Evolutionary conservation across 176 grass and related monocot species (phyloP).

Genomic region (Stipa capillata): DNA sequence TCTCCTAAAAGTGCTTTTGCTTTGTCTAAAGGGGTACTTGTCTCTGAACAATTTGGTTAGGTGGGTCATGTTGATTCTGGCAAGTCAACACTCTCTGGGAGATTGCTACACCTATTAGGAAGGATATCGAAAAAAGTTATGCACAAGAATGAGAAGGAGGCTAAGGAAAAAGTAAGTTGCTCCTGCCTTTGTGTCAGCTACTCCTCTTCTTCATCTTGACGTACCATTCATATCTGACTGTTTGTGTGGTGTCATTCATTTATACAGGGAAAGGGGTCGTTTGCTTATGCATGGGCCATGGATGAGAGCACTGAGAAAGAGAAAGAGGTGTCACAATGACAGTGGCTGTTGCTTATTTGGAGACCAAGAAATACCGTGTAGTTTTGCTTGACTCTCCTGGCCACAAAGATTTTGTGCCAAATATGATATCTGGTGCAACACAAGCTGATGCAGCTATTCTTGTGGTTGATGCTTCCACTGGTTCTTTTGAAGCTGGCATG

Average conservation of each 20-base stretch:
- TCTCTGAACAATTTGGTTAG: conserved; percentile 42
- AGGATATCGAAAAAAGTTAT: conserved; percentile 91
- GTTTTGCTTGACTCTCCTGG: conserved; percentile 93
- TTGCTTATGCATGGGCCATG: conserved; percentile 99
- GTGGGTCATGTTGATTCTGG: conserved; percentile 99
- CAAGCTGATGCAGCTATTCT: conserved; percentile 98
- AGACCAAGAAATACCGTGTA: conserved; percentile 78
- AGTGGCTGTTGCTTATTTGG: conserved; percentile 85
- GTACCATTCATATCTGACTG: conserved; percentile 5
- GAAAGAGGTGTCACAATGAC: conserved; percentile 97
- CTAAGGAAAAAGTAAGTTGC: conserved; percentile 76
- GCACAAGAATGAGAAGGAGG: conserved; percentile 93
- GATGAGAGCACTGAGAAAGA: conserved; percentile 97
- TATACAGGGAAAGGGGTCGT: conserved; percentile 83
- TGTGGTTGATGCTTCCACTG: conserved; percentile 82
- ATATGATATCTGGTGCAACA: conserved; percentile 97
- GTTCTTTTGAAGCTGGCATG: conserved; percentile 98
- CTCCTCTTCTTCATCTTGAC: not conserved
- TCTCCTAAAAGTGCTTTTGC: conserved; percentile 2
- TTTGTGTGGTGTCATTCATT: conserved; percentile 9
- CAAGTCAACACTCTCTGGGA: conserved; percentile 95
- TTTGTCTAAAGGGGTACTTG: conserved; percentile 17
- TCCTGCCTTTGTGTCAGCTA: not conserved
- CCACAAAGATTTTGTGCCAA: conserved; percentile 97
- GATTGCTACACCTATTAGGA: conserved; percentile 86